Evolutionary conservation across 169 alveolate species (phyloP), one percentile per base, ranked within the genome.

Genomic region (Cryptosporidium felis): DNA sequence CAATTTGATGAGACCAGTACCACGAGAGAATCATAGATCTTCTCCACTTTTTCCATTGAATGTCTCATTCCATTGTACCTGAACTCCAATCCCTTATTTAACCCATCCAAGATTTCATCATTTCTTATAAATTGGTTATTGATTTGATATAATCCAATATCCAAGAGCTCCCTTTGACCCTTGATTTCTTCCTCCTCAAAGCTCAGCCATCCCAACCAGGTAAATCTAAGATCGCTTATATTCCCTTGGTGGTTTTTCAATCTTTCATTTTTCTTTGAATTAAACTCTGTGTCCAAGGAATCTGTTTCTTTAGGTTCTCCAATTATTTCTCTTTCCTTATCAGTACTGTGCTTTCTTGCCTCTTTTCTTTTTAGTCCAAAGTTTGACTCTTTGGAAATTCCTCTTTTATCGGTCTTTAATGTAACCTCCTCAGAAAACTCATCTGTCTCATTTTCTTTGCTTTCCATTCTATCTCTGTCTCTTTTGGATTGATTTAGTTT

Each of bases 131-230:
- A 38, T 14, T 49, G 67, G 34, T 38, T 74, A 3, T 67, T 45
- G 18, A 74, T 53, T 53, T 30, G 85, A 16, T 53, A 74, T 18
- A 74, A 40, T 4, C 85, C 85, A 21, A 74, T 58, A 5, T 32
- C 60, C 16, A 74, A 14, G 56, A 44, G 12, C 10, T 38, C 41
- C 14, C 12, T 44, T 23, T 21, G 18, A 38, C 6, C 14, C 4
- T 38, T 34, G 9, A 6, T 46, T 34, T 26, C 30, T 10, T 45
- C 44, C 36, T 47, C 26, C 0, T 36, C 49, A 9, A 74, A 53
- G 45, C 58, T 38, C 21, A 74, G 3, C 85, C 85, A 74, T n/a
- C 85, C 85, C 14, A 74, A 23, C 85, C 85, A 74, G 6, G 56
- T 16, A 9, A 53, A 74, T 36, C 32, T 74, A 9, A 63, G 6